These are phyloP conservation scores for Aspergillus aculeatinus DNA, from an alignment of 2,329 filamentous ascomycete species.

Conservation along the genomic window DNA sequence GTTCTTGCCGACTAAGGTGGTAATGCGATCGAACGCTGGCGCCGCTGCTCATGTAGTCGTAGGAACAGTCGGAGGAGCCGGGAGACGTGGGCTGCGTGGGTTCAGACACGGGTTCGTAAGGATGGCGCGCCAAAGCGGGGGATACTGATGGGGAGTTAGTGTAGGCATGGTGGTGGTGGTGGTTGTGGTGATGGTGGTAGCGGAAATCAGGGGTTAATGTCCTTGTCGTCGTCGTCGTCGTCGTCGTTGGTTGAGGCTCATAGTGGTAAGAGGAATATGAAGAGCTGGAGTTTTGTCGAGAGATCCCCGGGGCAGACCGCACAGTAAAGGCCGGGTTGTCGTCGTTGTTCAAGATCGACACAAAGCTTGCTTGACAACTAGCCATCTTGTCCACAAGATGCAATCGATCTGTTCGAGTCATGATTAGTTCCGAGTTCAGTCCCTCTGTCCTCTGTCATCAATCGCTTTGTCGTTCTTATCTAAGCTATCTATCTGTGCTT, in stretches of 20 bases:
- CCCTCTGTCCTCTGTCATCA: background rate
- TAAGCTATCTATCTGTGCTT: background rate
- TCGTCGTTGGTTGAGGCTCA: constrained; percentile 17
- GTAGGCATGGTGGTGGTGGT: constrained; percentile 14
- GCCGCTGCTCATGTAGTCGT: constrained; percentile 30
- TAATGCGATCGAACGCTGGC: constrained; percentile 24
- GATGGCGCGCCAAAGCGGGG: constrained; percentile 25
- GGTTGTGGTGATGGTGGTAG: constrained; percentile 11
- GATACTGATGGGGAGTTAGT: constrained; percentile 28
- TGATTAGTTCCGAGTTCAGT: background rate
- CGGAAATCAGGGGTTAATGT: constrained; percentile 18
- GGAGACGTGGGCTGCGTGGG: constrained; percentile 29
- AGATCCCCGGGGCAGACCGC: constrained; percentile 31
- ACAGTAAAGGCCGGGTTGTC: constrained; percentile 48
- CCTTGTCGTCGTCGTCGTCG: constrained; percentile 15
- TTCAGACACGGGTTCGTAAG: constrained; percentile 28
- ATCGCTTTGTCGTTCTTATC: background rate
- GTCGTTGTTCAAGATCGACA: constrained; percentile 50
- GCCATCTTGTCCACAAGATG: constrained; percentile 26
- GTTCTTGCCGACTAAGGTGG: constrained; percentile 29
- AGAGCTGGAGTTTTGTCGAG: constrained; percentile 24
- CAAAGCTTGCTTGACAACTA: constrained; percentile 34
- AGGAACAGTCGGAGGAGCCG: constrained; percentile 35
- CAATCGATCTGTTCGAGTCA: background rate
- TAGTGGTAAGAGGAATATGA: constrained; percentile 20